Percentiles rank a stretch among this genome's conserved stretches.
These are phyloP conservation scores for Xylaria sp. DNA, from an alignment of 2,329 filamentous ascomycete genomes.

Conservation along the genomic window DNA sequence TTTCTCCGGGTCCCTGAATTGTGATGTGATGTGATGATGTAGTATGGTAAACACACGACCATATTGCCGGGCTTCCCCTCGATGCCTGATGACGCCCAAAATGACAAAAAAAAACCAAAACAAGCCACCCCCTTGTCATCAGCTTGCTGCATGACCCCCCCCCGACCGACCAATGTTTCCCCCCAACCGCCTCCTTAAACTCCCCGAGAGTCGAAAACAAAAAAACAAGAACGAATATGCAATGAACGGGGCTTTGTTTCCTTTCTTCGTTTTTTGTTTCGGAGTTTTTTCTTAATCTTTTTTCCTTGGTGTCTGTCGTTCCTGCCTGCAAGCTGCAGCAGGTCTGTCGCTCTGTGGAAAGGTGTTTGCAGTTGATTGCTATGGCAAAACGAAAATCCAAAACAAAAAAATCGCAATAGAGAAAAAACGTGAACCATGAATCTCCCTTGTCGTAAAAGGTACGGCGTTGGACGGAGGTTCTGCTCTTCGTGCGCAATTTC, in stretches of 20 bases:
- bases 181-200: conserved; percentile 26
- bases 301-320: conserved; percentile 3
- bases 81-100: conserved; percentile 35
- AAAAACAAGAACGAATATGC: conserved; percentile 22
- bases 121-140: conserved; percentile 29
- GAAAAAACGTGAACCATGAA: conserved; percentile 26
- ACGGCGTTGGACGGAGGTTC: conserved; percentile 21
- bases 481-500: conserved; percentile 2
- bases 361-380: conserved; percentile 8
- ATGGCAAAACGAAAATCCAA: conserved; percentile 12
- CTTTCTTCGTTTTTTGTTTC: conserved; percentile 12
- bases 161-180: conserved; percentile 15
- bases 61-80: conserved; percentile 25
- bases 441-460: conserved; percentile 12
- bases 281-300: neutral
- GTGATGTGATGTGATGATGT: conserved; percentile 24
- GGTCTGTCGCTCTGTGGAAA: conserved; percentile 5
- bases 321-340: conserved; percentile 23
- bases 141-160: conserved; percentile 29
- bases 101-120: conserved; percentile 5
- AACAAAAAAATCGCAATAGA: conserved; percentile 3
- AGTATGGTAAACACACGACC: conserved; percentile 19
- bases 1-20: conserved; percentile 24
- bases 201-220: conserved; percentile 1
- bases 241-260: conserved; percentile 13